Conservation (phyloP, 164 flowering plant species). For the Kalanchoe fedtschenkoi region DNA sequence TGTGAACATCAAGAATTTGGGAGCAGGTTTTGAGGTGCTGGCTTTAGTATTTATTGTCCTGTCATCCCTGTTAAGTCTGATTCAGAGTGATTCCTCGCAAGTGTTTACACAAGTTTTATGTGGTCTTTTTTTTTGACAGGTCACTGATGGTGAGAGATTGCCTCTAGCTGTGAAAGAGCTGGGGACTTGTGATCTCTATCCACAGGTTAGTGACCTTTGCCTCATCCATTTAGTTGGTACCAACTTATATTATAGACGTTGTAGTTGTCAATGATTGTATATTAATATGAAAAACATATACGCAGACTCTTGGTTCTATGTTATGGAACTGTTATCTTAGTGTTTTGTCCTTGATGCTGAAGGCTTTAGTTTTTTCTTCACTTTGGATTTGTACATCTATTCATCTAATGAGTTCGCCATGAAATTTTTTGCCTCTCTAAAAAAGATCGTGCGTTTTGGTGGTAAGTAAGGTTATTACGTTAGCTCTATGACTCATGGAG, state of each 20-base stretch:
- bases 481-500: background rate
- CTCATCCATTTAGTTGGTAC: background rate
- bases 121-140: slow-evolving; percentile 32
- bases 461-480: background rate
- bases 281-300: background rate
- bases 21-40: slow-evolving; percentile 84
- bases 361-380: too few species aligned
- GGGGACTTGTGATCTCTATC: slow-evolving; percentile 96
- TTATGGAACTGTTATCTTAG: background rate
- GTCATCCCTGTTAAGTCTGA: background rate
- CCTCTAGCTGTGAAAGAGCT: slow-evolving; percentile 94
- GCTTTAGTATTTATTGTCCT: background rate
- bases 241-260: background rate
- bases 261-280: background rate
- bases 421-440: too few species aligned
- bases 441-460: too few species aligned
- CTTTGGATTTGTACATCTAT: too few species aligned
- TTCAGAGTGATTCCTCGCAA: background rate
- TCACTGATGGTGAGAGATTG: slow-evolving; percentile 88
- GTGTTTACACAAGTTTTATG: background rate
- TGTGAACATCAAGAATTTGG: slow-evolving; percentile 88
- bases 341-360: background rate
- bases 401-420: too few species aligned
- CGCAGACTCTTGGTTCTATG: too few species aligned
- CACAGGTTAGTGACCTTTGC: slow-evolving; percentile 50